Percentiles rank a stretch among this genome's conserved stretches.
Conservation (phyloP, 2,329 filamentous ascomycete genomes). For the Penicillium sp. region DNA sequence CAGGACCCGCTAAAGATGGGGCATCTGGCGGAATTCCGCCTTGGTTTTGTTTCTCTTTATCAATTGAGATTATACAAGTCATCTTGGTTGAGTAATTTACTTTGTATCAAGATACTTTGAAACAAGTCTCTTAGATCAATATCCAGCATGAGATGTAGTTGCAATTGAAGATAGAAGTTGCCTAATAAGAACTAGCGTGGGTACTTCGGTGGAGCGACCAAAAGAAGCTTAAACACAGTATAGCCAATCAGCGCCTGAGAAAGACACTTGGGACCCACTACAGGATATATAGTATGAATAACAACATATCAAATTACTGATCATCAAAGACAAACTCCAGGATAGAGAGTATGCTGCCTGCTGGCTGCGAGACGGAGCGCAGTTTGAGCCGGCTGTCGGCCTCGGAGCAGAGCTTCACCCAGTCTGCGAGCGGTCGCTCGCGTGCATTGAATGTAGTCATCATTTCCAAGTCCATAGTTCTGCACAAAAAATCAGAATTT, state of each 20-base stretch:
- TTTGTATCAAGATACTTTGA: too few species aligned
- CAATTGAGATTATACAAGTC: not conserved
- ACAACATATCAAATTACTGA: not conserved
- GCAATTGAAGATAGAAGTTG: too few species aligned
- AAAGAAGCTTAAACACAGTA: too few species aligned
- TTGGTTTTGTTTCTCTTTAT: not conserved
- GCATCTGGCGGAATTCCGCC: constrained; percentile 9
- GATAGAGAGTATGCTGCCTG: constrained; percentile 14
- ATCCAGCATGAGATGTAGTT: too few species aligned
- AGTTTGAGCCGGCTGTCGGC: constrained; percentile 16
- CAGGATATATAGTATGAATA: too few species aligned
- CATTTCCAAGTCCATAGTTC: constrained; percentile 19
- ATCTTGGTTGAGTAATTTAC: too few species aligned
- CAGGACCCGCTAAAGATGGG: too few species aligned
- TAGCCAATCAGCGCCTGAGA: too few species aligned
- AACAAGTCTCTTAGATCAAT: too few species aligned
- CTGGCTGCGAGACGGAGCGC: constrained; percentile 12
- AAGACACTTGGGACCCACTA: too few species aligned
- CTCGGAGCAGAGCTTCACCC: constrained; percentile 15
- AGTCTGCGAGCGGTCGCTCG: constrained; percentile 17
- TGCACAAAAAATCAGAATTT: not conserved
- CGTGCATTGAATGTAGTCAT: constrained; percentile 18
- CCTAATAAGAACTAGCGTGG: too few species aligned
- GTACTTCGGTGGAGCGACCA: too few species aligned
- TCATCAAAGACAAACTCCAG: constrained; percentile 14